Evolutionary conservation across 768 basidiomycete genomes (phyloP).

Genomic region (Kwoniella sp.): DNA sequence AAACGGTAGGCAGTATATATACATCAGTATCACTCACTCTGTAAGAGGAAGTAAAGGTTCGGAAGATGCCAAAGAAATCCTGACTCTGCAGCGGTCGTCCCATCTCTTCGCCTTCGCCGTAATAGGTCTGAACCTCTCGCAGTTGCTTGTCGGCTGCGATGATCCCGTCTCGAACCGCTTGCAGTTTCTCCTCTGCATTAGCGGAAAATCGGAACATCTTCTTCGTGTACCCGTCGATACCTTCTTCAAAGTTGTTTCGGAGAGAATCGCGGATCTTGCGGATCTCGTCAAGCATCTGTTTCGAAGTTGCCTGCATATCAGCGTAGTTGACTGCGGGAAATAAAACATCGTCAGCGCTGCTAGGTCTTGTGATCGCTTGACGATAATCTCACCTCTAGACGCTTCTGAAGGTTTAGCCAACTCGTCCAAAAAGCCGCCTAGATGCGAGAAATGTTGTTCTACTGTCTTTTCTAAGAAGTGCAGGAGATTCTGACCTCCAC

Average conservation of each 20-base stretch:
- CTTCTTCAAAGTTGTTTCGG: conserved; percentile 73
- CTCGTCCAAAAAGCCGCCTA: conserved; percentile 87
- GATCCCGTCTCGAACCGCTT: conserved; percentile 83
- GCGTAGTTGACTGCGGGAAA: conserved; percentile 26
- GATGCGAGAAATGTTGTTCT: conserved; percentile 79
- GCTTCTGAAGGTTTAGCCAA: conserved; percentile 86
- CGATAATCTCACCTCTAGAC: conserved; percentile 70
- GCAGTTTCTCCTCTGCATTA: conserved; percentile 72
- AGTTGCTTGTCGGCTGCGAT: conserved; percentile 81
- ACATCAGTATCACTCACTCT: conserved; percentile 42
- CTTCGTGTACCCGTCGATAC: conserved; percentile 77
- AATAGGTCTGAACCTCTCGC: conserved; percentile 82
- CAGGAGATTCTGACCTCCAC: conserved; percentile 87
- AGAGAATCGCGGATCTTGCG: conserved; percentile 78
- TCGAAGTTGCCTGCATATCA: conserved; percentile 42
- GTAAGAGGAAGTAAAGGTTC: conserved; percentile 94
- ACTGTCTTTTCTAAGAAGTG: conserved; percentile 93
- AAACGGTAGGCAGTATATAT: background rate
- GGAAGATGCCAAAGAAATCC: conserved; percentile 98
- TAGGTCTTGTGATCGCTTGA: background rate
- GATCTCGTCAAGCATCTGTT: conserved; percentile 84
- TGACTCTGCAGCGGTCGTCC: conserved; percentile 58
- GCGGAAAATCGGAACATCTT: conserved; percentile 91
- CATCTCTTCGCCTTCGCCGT: conserved; percentile 78
- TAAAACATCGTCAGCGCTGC: conserved; percentile 23